These are phyloP conservation scores for Oryza rufipogon DNA, from an alignment of 176 grass and related monocot genomes.

Conservation along the genomic window DNA sequence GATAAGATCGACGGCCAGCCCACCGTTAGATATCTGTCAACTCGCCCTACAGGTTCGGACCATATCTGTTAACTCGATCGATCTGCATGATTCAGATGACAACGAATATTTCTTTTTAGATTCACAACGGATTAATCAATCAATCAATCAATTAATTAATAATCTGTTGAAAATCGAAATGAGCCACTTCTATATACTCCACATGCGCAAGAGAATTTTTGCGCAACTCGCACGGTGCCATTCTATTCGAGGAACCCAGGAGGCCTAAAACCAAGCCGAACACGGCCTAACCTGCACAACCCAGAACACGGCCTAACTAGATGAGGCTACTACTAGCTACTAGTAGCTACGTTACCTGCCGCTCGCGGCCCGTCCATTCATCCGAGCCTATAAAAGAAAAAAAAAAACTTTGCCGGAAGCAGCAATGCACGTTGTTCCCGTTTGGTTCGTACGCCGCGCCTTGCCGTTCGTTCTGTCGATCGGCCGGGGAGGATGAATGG, in stretches of 20 bases:
- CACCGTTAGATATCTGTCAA: background rate
- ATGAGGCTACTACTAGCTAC: background rate
- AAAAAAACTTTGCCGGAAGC: background rate
- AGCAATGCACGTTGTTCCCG: background rate
- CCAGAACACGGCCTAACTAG: background rate
- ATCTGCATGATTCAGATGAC: no score
- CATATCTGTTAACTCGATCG: background rate
- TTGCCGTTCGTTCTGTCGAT: background rate
- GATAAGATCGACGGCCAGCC: background rate
- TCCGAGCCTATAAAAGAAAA: background rate
- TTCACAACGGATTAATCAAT: background rate
- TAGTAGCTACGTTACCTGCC: no score
- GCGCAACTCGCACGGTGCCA: background rate
- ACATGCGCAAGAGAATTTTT: background rate
- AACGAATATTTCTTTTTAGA: no score
- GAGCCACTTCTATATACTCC: background rate
- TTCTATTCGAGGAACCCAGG: background rate
- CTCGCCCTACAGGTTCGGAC: background rate
- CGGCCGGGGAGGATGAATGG: background rate
- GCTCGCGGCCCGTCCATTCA: background rate
- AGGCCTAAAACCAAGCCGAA: conserved; percentile 13
- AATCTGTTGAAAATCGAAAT: no score
- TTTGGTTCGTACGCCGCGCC: background rate
- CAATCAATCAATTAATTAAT: background rate
- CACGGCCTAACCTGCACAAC: conserved; percentile 2